These are phyloP conservation scores for Podospora tetraspora DNA, from an alignment of 495 filamentous ascomycete genomes.

Conservation along the genomic window DNA sequence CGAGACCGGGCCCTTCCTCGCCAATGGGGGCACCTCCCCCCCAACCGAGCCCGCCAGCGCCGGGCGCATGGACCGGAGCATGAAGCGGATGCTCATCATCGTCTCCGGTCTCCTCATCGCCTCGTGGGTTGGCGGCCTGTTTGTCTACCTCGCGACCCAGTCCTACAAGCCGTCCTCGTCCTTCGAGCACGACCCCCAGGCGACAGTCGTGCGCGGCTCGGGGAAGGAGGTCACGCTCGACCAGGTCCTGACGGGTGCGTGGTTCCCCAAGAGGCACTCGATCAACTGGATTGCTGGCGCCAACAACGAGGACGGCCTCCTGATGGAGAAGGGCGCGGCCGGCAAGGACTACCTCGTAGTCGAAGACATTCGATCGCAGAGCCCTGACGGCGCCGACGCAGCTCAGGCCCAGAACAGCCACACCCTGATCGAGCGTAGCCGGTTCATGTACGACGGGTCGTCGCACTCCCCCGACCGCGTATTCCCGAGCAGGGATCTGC, in stretches of 20 bases:
- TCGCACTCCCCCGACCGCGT: constrained; percentile 50
- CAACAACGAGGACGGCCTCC: constrained; percentile 77
- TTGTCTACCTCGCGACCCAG: constrained; percentile 64
- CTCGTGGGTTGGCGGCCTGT: constrained; percentile 74
- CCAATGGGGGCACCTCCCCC: constrained; percentile 14
- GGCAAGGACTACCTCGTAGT: constrained; percentile 72
- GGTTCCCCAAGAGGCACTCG: constrained; percentile 60
- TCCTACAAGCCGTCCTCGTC: constrained; percentile 57
- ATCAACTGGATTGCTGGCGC: constrained; percentile 87
- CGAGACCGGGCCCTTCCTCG: constrained; percentile 44
- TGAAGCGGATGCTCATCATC: constrained; percentile 63
- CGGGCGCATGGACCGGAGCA: constrained; percentile 50
- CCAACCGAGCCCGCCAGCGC: constrained; percentile 17
- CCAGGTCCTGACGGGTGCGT: constrained; percentile 68
- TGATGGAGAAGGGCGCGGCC: constrained; percentile 58
- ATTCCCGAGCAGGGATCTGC: constrained; percentile 76
- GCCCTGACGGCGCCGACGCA: constrained; percentile 26
- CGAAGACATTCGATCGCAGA: constrained; percentile 67
- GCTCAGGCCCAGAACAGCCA: constrained; percentile 41
- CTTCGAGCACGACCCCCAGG: constrained; percentile 60
- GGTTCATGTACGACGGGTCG: constrained; percentile 53
- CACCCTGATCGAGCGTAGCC: constrained; percentile 67
- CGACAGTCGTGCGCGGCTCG: constrained; percentile 56
- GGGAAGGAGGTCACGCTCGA: constrained; percentile 78
- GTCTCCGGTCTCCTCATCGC: constrained; percentile 61